Evolutionary conservation across 2,329 filamentous ascomycete genomes (phyloP), one percentile per base, ranked within the genome.

Genomic region (Fusarium vanettenii): DNA sequence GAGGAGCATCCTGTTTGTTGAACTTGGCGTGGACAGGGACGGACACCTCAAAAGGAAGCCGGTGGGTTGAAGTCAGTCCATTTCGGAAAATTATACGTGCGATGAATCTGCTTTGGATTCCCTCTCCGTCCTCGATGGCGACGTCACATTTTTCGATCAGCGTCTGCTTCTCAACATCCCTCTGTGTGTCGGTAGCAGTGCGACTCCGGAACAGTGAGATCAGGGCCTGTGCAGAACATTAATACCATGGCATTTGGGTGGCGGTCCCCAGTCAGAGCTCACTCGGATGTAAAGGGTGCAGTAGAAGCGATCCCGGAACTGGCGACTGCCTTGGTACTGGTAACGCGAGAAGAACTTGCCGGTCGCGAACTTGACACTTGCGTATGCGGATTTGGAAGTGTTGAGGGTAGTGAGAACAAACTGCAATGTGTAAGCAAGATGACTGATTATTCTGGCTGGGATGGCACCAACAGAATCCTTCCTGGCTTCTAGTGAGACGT

Each of bases 1-100:
- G 93, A 1, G 86, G 86, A 1, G 93, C 92, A 65, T 91, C 88
- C 33, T 88, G 87, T 61, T 86, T 89, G 80, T 93, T 90, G 81
- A 96, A 96, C 59, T 93, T 90, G 66, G 94, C 94, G 80, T 95
- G 93, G 75, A 94, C 91, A 2, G 94, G 91, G n/a, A 92, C 88
- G 16, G 89, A 89, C 33, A 91, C 87, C 81, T 96, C 94, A 76
- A 95, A 96, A 0, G 92, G 92, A 50, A 96, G 85, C 57, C 91
- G 90, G 80, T 95, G 94, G 1, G 92, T 95, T 56, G 94, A 94
- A 27, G 93, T 93, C 75, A 95, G 89, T 7, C 92, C 92, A 79
- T 95, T 94, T 72, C 92, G 89, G 82, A 93, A 95, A 29, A 92
- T 84, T 76, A 95, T 92, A 76, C 92, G 93, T 56, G 93, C 89